A percentile compares a stretch with the other conserved stretches of the same genome.
Evolutionary conservation across 179 eudicot species (phyloP).

Genomic region (Silene coronaria): DNA sequence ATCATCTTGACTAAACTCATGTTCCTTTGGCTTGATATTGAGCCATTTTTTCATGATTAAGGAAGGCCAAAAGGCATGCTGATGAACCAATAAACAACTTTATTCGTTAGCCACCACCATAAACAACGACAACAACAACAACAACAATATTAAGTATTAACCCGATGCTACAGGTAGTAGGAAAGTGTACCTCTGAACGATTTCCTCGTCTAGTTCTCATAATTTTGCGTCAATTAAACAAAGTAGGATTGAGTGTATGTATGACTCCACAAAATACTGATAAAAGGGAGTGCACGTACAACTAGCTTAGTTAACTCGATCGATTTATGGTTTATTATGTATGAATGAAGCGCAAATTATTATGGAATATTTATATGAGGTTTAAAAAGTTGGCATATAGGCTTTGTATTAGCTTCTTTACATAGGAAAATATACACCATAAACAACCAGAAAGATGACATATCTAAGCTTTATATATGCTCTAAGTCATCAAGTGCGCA

Average conservation of each 20-base stretch:
- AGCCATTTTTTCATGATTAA: slow-evolving; percentile 96
- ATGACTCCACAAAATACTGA: background rate
- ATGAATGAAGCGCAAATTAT: too few species aligned
- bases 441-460: too few species aligned
- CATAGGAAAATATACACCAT: too few species aligned
- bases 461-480: too few species aligned
- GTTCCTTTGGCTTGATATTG: slow-evolving; percentile 65
- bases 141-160: background rate
- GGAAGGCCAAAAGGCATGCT: slow-evolving; percentile 81
- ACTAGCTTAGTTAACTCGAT: background rate
- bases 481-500: too few species aligned
- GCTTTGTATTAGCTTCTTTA: too few species aligned
- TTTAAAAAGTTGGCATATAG: too few species aligned
- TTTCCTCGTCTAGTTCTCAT: slow-evolving; percentile 59
- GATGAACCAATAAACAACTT: slow-evolving; percentile 9
- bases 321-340: too few species aligned
- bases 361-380: too few species aligned
- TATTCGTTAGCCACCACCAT: background rate
- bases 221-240: background rate
- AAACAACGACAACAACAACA: too few species aligned
- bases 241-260: background rate
- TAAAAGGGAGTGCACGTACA: background rate
- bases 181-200: slow-evolving; percentile 59
- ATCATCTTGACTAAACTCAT: slow-evolving; percentile 95
- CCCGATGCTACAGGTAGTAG: background rate